These are phyloP conservation scores for Liriodendron chinense DNA, from an alignment of 164 flowering plant species.

Conservation along the genomic window DNA sequence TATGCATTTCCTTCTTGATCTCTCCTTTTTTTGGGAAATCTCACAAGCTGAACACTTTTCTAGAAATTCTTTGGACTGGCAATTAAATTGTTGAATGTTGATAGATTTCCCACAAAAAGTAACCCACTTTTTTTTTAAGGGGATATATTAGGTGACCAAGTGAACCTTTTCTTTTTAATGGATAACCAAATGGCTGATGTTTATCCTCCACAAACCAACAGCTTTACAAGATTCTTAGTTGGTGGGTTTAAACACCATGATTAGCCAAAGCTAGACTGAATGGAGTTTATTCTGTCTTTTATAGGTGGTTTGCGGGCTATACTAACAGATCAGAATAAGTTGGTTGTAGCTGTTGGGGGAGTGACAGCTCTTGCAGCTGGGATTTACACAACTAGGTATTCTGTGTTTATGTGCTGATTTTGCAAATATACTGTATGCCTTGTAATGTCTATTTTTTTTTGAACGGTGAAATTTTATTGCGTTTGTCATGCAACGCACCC, in stretches of 20 bases:
- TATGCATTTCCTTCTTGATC: not conserved
- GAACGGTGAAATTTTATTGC: too few relatives aligned
- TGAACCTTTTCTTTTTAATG: too few relatives aligned
- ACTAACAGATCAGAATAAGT: slow-evolving; percentile 88
- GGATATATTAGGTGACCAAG: not conserved
- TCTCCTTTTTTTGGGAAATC: not conserved
- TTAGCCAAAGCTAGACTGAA: not conserved
- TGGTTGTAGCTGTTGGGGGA: slow-evolving; percentile 92
- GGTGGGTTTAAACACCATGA: not conserved
- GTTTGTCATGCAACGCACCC: too few relatives aligned
- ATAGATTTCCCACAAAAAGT: not conserved
- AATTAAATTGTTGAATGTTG: not conserved
- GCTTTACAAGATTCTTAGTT: not conserved
- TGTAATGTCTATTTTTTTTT: too few relatives aligned
- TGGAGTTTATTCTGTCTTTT: not conserved
- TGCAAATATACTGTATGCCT: not conserved
- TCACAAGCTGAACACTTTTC: too few relatives aligned
- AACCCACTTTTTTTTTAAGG: not conserved
- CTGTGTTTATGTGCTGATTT: not conserved
- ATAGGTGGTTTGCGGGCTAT: slow-evolving; percentile 85
- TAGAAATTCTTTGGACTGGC: too few relatives aligned
- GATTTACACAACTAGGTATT: slow-evolving; percentile 85
- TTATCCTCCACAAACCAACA: not conserved
- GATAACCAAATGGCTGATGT: not conserved
- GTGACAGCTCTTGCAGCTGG: slow-evolving; percentile 98